Percentiles rank a stretch among this genome's conserved stretches.
Conservation (phyloP, 2,329 filamentous ascomycete genomes). For the Colletotrichum truncatum region DNA sequence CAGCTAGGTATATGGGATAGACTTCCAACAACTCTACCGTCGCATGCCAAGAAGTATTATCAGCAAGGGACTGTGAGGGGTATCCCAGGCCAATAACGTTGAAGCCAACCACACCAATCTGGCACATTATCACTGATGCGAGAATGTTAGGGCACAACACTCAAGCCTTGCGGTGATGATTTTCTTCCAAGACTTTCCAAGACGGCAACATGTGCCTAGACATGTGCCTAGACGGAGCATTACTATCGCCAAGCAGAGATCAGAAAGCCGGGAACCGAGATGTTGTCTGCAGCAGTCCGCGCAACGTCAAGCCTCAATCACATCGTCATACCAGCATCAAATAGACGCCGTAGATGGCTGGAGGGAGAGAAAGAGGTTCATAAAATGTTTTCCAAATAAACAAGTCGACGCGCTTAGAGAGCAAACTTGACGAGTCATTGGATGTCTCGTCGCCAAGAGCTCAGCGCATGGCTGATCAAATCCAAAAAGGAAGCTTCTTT, state of each 20-base stretch:
- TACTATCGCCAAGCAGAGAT: conserved; percentile 18
- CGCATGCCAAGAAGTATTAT: conserved; percentile 14
- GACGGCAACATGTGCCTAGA: conserved; percentile 24
- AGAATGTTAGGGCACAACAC: too few relatives aligned
- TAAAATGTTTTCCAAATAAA: too few relatives aligned
- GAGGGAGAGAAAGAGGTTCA: not conserved
- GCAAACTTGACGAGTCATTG: not conserved
- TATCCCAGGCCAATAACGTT: not conserved
- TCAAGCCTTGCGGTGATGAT: too few relatives aligned
- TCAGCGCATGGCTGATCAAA: not conserved
- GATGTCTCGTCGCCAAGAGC: not conserved
- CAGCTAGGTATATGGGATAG: not conserved
- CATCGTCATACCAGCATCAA: not conserved
- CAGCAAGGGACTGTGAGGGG: not conserved
- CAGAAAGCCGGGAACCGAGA: conserved; percentile 7
- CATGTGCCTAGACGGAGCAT: conserved; percentile 25
- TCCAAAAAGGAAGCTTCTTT: conserved; percentile 5
- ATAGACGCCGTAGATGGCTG: too few relatives aligned
- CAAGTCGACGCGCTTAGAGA: not conserved
- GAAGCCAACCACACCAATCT: not conserved
- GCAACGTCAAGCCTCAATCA: not conserved
- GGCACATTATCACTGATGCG: not conserved
- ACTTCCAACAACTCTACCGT: not conserved
- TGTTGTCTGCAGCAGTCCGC: not conserved
- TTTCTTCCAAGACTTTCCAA: conserved; percentile 28